phyloP scores from a whole-genome alignment of 2,329 filamentous ascomycete species.

The Pseudogymnoascus sp. region DNA sequence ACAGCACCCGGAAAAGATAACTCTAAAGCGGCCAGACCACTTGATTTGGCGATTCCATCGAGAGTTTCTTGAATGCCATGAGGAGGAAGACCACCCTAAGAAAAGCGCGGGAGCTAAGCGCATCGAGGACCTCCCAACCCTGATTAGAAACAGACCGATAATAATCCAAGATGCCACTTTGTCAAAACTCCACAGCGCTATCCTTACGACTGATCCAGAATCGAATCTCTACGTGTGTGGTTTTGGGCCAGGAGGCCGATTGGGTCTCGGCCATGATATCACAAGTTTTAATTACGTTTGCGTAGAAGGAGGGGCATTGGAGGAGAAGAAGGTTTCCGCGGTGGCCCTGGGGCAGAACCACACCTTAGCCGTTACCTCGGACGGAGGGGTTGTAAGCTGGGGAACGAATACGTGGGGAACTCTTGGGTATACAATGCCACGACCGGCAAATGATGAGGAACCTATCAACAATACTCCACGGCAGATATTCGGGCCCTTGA shows the following conservation, averaged over 20 bases:
- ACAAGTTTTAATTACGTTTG: slow-evolving; percentile 82
- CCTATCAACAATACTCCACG: slow-evolving; percentile 73
- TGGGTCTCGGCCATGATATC: slow-evolving; percentile 83
- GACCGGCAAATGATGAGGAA: slow-evolving; percentile 65
- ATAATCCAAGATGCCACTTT: slow-evolving; percentile 74
- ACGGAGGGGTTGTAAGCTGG: slow-evolving; percentile 92
- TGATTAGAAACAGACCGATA: slow-evolving; percentile 65
- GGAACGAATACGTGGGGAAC: slow-evolving; percentile 81
- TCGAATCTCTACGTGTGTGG: slow-evolving; percentile 91
- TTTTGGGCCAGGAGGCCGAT: slow-evolving; percentile 78
- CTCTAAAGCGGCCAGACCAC: slow-evolving; percentile 67
- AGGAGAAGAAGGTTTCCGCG: slow-evolving; percentile 65
- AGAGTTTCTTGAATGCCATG: slow-evolving; percentile 47
- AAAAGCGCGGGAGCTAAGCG: slow-evolving; percentile 19
- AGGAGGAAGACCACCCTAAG: slow-evolving; percentile 28
- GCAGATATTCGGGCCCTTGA: slow-evolving; percentile 85
- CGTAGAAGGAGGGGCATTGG: slow-evolving; percentile 65
- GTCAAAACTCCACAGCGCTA: slow-evolving; percentile 84
- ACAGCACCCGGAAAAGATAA: slow-evolving; percentile 81
- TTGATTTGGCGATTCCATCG: slow-evolving; percentile 66
- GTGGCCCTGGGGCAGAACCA: slow-evolving; percentile 88
- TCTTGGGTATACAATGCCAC: slow-evolving; percentile 72
- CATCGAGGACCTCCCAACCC: slow-evolving; percentile 54
- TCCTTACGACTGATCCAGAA: slow-evolving; percentile 78
- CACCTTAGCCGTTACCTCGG: slow-evolving; percentile 72